phyloP scores from a whole-genome alignment of 768 basidiomycete genomes.

The Strobilomyces echinocephalus region DNA sequence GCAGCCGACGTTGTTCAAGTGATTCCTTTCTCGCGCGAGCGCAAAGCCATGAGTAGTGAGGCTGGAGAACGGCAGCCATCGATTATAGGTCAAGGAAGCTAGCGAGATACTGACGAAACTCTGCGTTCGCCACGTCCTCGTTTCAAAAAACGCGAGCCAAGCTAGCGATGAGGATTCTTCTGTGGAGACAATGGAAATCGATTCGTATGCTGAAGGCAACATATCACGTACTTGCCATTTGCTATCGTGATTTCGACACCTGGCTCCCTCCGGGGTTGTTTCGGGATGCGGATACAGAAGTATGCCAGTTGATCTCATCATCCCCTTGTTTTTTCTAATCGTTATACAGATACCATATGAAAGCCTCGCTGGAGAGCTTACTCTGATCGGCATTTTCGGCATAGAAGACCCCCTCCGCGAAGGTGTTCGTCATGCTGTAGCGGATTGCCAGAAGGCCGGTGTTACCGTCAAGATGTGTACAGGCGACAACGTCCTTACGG shows the following conservation, averaged over 20 bases:
- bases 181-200: slow-evolving; percentile 60
- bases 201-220: slow-evolving; percentile 67
- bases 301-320: slow-evolving; percentile 24
- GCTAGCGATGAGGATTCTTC: slow-evolving; percentile 18
- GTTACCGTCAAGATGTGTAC: slow-evolving; percentile 98
- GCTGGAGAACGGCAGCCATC: slow-evolving; percentile 45
- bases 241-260: slow-evolving; percentile 78
- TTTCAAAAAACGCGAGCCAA: slow-evolving; percentile 31
- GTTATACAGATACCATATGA: slow-evolving; percentile 58
- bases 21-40: slow-evolving; percentile 90
- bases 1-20: slow-evolving; percentile 65
- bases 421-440: slow-evolving; percentile 86
- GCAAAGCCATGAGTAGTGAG: slow-evolving; percentile 92
- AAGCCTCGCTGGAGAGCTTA: slow-evolving; percentile 65
- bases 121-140: slow-evolving; percentile 70
- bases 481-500: slow-evolving; percentile 93
- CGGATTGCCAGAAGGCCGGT: slow-evolving; percentile 82
- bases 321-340: slow-evolving; percentile 5
- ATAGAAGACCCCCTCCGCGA: slow-evolving; percentile 95
- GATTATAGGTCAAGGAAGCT: slow-evolving; percentile 89
- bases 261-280: slow-evolving; percentile 71
- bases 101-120: slow-evolving; percentile 85
- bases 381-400: slow-evolving; percentile 84
- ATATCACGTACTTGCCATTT: slow-evolving; percentile 89
- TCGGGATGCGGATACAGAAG: slow-evolving; percentile 48